These are phyloP conservation scores for Bimuria novae-zelandiae DNA, from an alignment of 2,329 filamentous ascomycete species.

Conservation along the genomic window DNA sequence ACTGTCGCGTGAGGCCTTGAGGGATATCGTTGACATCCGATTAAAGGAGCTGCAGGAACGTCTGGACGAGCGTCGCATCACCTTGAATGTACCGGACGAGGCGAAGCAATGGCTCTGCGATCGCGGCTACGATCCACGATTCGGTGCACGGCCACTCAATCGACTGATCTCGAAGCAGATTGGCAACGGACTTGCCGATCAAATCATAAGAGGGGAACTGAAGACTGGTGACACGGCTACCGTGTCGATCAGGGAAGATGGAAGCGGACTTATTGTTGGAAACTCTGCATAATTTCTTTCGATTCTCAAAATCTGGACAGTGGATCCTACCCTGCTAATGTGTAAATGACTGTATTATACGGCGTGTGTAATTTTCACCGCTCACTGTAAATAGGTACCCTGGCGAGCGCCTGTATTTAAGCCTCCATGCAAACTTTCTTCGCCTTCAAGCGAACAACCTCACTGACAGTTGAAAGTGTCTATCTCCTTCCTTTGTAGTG, in stretches of 20 bases:
- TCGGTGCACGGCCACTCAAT: slow-evolving; percentile 88
- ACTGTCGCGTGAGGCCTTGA: slow-evolving; percentile 74
- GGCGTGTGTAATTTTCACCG: background rate
- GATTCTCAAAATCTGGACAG: background rate
- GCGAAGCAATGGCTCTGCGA: slow-evolving; percentile 88
- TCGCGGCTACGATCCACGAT: slow-evolving; percentile 87
- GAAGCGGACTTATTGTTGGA: slow-evolving; percentile 31
- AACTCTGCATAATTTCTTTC: slow-evolving; percentile 1
- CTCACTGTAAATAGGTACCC: slow-evolving; percentile 4
- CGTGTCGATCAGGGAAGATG: slow-evolving; percentile 67
- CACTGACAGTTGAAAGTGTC: too few relatives aligned
- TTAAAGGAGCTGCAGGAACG: slow-evolving; percentile 81
- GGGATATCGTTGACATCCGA: slow-evolving; percentile 93
- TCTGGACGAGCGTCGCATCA: slow-evolving; percentile 84
- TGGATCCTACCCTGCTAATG: background rate
- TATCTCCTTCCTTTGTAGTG: too few relatives aligned
- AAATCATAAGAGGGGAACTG: slow-evolving; percentile 85
- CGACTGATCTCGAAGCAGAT: slow-evolving; percentile 89
- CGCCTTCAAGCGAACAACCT: too few relatives aligned
- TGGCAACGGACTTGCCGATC: slow-evolving; percentile 84
- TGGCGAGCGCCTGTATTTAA: background rate
- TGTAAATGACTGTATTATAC: slow-evolving; percentile 4
- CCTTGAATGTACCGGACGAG: slow-evolving; percentile 69
- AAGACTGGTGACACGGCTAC: slow-evolving; percentile 74
- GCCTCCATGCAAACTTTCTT: too few relatives aligned